Evolutionary conservation across 768 basidiomycete genomes (phyloP), one percentile per base, ranked within the genome.

Genomic region (Lactarius deliciosus): DNA sequence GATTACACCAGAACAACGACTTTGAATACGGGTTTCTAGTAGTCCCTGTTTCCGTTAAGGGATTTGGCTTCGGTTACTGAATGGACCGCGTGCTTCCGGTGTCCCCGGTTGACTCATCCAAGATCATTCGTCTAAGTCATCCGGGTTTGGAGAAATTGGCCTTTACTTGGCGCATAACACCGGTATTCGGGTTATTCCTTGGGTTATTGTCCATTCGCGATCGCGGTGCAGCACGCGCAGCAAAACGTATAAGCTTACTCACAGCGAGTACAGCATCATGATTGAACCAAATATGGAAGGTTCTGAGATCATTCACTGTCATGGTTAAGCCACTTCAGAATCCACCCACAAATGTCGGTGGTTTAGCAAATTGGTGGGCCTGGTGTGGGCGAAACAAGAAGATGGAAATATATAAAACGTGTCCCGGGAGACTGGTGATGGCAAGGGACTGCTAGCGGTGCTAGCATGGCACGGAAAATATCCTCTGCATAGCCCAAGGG

Each of bases 321-420:
- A 7, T 32, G 32, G 5, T 36, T 59, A 15, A 22, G n/a, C 20
- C 11, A 20, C 7, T 18, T 20, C 18, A 3, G 20, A 8, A 18
- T 43, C 18, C 20, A 47, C 18, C 16, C 28, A 57, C 6, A 6
- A 11, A 11, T 15, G 25, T 43, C 25, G 55, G 60, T n/a, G 43
- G 61, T 22, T 53, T 10, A 28, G 60, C 60, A 61, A 53, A 15
- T 18, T 57, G 56, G 28, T 40, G 45, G 41, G 41, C 41, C 50
- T 11, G 13, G 22, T 22, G 22, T 6, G 2, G 50, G 4, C 50
- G 22, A 50, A 53, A 53, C 50, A 53, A 16, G 47, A 47, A 50
- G 45, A n/a, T n/a, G 2, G 43, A 43, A 20, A 10, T 3, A 22
- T 50, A 25, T 18, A 18, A 16, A 18, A 18, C 41, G 41, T 6